A percentile compares a stretch with the other conserved stretches of the same genome.
These are phyloP conservation scores for Candida labiduridarum DNA, from an alignment of 1,139 yeast genomes.

Conservation along the genomic window DNA sequence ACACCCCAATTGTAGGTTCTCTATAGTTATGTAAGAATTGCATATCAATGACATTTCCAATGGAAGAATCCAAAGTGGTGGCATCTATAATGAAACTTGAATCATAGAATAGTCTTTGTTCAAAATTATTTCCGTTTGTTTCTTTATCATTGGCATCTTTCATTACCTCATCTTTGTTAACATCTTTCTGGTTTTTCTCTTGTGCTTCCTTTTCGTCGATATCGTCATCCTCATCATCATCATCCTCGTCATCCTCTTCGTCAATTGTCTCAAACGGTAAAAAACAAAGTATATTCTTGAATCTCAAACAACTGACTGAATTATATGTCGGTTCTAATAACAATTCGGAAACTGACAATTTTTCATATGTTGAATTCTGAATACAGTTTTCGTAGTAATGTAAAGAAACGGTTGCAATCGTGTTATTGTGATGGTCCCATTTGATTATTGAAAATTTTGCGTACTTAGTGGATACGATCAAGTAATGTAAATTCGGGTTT, in stretches of 20 bases:
- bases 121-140: constrained; percentile 8
- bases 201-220: constrained; percentile 9
- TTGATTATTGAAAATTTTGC: constrained; percentile 79
- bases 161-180: constrained; percentile 8
- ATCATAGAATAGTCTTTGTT: constrained; percentile 21
- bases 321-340: constrained; percentile 65
- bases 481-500: constrained; percentile 54
- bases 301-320: constrained; percentile 64
- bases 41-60: constrained; percentile 65
- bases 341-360: constrained; percentile 48
- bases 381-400: constrained; percentile 84
- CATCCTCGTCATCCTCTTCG: constrained; percentile 47
- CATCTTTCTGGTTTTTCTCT: constrained; percentile 1
- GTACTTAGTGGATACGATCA: constrained; percentile 67
- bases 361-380: constrained; percentile 52
- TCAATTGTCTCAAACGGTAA: constrained; percentile 61
- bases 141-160: constrained; percentile 7
- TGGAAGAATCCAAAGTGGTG: constrained; percentile 54
- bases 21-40: constrained; percentile 71
- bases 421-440: constrained; percentile 61
- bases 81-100: constrained; percentile 63
- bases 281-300: constrained; percentile 72
- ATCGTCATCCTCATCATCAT: constrained; percentile 36
- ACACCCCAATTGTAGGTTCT: constrained; percentile 78
- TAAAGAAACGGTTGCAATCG: constrained; percentile 71